Evolutionary conservation across 1,284 basidiomycete genomes (phyloP), one percentile per base, ranked within the genome.

Genomic region (Ceratobasidium sp.): DNA sequence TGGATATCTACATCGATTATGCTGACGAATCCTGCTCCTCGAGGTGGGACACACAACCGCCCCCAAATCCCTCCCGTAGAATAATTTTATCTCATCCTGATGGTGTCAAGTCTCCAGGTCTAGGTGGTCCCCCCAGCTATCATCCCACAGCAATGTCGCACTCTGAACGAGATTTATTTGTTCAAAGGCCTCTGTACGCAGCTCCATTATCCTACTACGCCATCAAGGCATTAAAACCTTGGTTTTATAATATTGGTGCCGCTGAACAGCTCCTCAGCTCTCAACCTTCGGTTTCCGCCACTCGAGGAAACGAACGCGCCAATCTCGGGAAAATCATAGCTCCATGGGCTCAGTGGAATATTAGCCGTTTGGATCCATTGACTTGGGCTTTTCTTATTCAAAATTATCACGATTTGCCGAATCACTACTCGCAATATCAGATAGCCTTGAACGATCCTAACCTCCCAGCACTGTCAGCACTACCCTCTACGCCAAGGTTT

Each of bases 381-480:
- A 68, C 42, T 27, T 68, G 64, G 64, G 64, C 52, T 35, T 55
- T 68, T 34, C 29, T 68, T 27, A 47, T 68, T 27, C 64, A 54
- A 42, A 25, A 43, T 54, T 68, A 40, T 31, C 12, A 68, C 32
- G 52, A 29, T 3, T 40, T 68, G 8, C 64, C 64, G 2, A 42
- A 55, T n/a, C 64, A 31, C 15, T 68, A 40, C 22, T 68, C 42
- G 13, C 43, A 25, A 40, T 68, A 54, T 29, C 25, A 25, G 7
- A 52, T 68, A 1, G 64, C 64, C 38, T 49, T 68, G 32, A 68
- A 68, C 32, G 53, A 68, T n/a, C 50, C 62, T 34, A 35, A 67
- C 34, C 62, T 67, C 40, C n/a, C 62, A 17, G 34, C 34, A 12
- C 52, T 67, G 12, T 20, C 62, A 22, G 31, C 25, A 17, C 42